These are phyloP conservation scores for Coemansia aciculifera DNA, from an alignment of 192 early-diverging fungal species.

Conservation along the genomic window DNA sequence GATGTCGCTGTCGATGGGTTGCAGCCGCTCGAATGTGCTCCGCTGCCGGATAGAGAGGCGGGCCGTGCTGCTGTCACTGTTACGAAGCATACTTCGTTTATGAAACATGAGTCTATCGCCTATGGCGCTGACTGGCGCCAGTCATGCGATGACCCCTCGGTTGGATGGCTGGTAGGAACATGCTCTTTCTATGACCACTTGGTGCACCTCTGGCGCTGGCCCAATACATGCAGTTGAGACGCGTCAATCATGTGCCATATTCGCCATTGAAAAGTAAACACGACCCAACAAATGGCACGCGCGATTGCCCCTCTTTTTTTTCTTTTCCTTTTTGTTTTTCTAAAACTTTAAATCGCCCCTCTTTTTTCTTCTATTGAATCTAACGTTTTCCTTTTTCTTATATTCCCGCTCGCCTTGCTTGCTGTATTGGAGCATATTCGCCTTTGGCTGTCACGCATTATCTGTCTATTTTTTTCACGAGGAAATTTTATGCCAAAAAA, in stretches of 20 bases:
- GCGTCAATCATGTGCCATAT: constrained; percentile 4
- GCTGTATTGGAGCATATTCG: not conserved
- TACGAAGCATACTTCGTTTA: constrained; percentile 51
- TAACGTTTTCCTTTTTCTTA: constrained; percentile 3
- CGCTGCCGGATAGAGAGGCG: constrained; percentile 14
- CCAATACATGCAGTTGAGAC: not conserved
- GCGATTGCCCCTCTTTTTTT: not conserved
- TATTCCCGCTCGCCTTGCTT: not conserved
- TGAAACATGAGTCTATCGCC: constrained; percentile 73
- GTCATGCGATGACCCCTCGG: not conserved
- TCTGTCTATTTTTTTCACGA: not conserved
- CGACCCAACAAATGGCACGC: not conserved
- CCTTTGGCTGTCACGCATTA: not conserved
- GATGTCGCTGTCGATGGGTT: constrained; percentile 48
- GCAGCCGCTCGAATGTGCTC: not conserved
- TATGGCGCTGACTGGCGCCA: constrained; percentile 81
- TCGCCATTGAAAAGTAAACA: constrained; percentile 2
- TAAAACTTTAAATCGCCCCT: constrained; percentile 2
- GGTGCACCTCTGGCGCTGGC: constrained; percentile 65
- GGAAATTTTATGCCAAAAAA: not conserved
- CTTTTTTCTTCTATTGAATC: not conserved
- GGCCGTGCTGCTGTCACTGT: constrained; percentile 12
- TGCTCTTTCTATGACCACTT: constrained; percentile 84
- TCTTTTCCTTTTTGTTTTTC: not conserved
- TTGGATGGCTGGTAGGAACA: constrained; percentile 59